Evolutionary conservation across 768 basidiomycete species (phyloP).

Genomic region (Xerocomus brunneocitrinus): DNA sequence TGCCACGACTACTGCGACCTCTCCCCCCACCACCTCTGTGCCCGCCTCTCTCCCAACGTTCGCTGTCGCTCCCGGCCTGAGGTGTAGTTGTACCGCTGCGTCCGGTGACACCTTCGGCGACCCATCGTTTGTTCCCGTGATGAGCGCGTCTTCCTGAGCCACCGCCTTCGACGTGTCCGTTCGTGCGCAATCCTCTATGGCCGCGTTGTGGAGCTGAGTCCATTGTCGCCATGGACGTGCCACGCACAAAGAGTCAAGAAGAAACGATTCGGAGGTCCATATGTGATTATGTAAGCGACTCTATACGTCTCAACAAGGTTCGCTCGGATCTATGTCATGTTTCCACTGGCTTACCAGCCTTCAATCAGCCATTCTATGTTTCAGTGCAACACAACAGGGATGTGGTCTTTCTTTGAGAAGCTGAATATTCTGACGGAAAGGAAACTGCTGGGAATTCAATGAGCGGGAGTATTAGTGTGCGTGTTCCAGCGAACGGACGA

Average conservation of each 20-base stretch:
- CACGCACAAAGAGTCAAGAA: background rate
- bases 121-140: conserved; percentile 60
- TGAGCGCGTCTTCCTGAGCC: conserved; percentile 26
- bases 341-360: too few relatives aligned
- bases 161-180: conserved; percentile 19
- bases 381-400: too few relatives aligned
- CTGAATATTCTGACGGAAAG: too few relatives aligned
- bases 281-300: background rate
- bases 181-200: conserved; percentile 20
- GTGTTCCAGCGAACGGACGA: too few relatives aligned
- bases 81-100: conserved; percentile 34
- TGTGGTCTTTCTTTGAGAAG: too few relatives aligned
- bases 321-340: too few relatives aligned
- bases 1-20: conserved; percentile 34
- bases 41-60: conserved; percentile 63
- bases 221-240: conserved; percentile 19
- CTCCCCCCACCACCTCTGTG: conserved; percentile 49
- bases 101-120: conserved; percentile 36
- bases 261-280: background rate
- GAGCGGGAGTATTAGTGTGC: too few relatives aligned
- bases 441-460: too few relatives aligned
- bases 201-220: conserved; percentile 21
- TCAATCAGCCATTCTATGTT: too few relatives aligned
- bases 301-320: too few relatives aligned
- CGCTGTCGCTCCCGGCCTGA: conserved; percentile 39